Conservation (phyloP, 2,329 filamentous ascomycete species). For the Nigrospora sphaerica region DNA sequence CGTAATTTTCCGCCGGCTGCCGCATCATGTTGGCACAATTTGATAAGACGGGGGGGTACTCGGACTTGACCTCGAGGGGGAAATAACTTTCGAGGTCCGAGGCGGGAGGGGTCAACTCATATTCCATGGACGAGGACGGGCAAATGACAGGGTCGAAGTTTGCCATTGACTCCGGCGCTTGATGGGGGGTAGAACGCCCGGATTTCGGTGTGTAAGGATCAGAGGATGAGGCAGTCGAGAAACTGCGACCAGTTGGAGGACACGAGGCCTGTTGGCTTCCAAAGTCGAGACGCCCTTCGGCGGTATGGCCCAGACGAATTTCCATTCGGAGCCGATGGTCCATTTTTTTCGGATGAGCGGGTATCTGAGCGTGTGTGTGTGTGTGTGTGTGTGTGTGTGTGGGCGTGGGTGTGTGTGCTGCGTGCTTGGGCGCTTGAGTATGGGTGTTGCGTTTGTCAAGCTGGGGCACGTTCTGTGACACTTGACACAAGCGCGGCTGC, state of each 20-base stretch:
- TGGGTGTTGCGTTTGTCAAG: not conserved
- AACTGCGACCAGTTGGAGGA: conserved; percentile 18
- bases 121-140: conserved; percentile 12
- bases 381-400: too few relatives aligned
- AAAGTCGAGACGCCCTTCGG: conserved; percentile 25
- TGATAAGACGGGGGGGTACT: conserved; percentile 2
- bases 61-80: conserved; percentile 6
- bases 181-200: conserved; percentile 23
- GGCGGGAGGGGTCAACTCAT: conserved; percentile 22
- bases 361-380: not conserved
- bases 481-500: not conserved
- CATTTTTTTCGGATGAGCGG: conserved; percentile 8
- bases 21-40: conserved; percentile 10
- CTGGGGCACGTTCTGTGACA: not conserved
- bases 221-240: conserved; percentile 21
- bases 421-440: too few relatives aligned
- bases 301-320: not conserved
- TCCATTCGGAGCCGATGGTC: conserved; percentile 5
- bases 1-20: conserved; percentile 15
- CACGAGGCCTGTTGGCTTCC: conserved; percentile 11
- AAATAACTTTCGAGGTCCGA: conserved; percentile 22
- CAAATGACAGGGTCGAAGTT: conserved; percentile 16
- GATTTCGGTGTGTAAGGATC: conserved; percentile 24
- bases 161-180: conserved; percentile 13
- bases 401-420: too few relatives aligned